phyloP scores from a whole-genome alignment of 2,329 filamentous ascomycete genomes.

The Aureobasidium pullulans region DNA sequence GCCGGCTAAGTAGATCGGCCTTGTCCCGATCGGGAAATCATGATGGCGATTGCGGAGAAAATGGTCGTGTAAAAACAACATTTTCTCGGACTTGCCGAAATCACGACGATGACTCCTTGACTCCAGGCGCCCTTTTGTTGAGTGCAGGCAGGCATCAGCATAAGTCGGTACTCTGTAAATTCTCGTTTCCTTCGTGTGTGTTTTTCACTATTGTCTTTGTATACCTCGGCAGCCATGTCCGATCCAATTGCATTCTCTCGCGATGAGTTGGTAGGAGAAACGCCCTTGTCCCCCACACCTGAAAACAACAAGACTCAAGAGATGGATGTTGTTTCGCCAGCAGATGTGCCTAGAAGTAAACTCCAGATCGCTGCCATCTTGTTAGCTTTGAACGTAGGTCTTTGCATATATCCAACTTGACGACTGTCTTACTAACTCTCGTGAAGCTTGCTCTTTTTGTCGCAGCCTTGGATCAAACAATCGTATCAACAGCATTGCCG shows the following conservation, averaged over 20 bases:
- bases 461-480: slow-evolving; percentile 25
- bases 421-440: neutral
- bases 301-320: neutral
- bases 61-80: neutral
- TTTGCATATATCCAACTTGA: too few species aligned
- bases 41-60: neutral
- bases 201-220: neutral
- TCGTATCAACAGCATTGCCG: slow-evolving; percentile 18
- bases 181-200: neutral
- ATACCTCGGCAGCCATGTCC: neutral
- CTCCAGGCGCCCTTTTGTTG: neutral
- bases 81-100: neutral
- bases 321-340: slow-evolving; percentile 2
- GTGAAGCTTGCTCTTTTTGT: slow-evolving; percentile 12
- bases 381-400: neutral
- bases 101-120: slow-evolving; percentile 1
- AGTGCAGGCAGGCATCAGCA: neutral
- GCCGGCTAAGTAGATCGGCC: neutral
- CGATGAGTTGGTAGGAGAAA: neutral
- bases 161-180: too few species aligned
- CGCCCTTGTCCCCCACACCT: neutral
- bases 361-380: slow-evolving; percentile 7
- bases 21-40: neutral
- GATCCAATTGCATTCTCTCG: slow-evolving; percentile 1
- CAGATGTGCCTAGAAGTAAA: slow-evolving; percentile 25